A percentile compares a stretch with the other conserved stretches of the same genome.
Evolutionary conservation across 2,329 filamentous ascomycete species (phyloP).

Genomic region (Fusarium marasasianum): DNA sequence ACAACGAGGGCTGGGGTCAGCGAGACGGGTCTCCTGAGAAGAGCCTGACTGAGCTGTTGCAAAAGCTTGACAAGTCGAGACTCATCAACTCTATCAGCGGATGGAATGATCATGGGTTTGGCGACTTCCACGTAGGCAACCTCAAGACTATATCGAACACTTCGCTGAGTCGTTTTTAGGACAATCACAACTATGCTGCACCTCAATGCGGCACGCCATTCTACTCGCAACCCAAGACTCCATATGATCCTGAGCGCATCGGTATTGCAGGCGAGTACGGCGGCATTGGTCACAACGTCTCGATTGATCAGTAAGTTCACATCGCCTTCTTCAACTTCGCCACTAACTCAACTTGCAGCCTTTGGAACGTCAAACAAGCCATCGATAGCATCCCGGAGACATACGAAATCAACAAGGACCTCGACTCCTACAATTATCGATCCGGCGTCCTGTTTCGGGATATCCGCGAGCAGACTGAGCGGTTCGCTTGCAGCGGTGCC

Average conservation of each 20-base stretch:
- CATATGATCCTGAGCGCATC: slow-evolving; percentile 68
- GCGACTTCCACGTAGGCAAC: slow-evolving; percentile 60
- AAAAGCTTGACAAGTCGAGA: slow-evolving; percentile 68
- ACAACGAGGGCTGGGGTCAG: slow-evolving; percentile 31
- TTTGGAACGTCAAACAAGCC: slow-evolving; percentile 71
- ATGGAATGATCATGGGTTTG: slow-evolving; percentile 74
- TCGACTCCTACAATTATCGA: slow-evolving; percentile 74
- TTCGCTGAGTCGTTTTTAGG: slow-evolving; percentile 41
- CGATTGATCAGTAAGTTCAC: slow-evolving; percentile 53
- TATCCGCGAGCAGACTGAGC: slow-evolving; percentile 67
- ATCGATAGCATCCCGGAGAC: slow-evolving; percentile 71
- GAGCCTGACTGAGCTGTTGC: slow-evolving; percentile 63
- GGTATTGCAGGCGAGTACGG: slow-evolving; percentile 78
- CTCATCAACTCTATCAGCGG: slow-evolving; percentile 71
- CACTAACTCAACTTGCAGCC: slow-evolving; percentile 49
- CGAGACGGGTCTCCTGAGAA: slow-evolving; percentile 53
- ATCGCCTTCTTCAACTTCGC: rapidly evolving
- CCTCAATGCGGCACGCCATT: slow-evolving; percentile 77
- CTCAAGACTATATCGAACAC: rapidly evolving
- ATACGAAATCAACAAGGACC: slow-evolving; percentile 69
- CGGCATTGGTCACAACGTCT: slow-evolving; percentile 72
- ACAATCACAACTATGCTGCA: slow-evolving; percentile 78
- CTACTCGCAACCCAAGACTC: slow-evolving; percentile 66
- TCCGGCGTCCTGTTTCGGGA: slow-evolving; percentile 68
- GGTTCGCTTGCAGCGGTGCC: slow-evolving; percentile 71